A percentile compares a stretch with the other conserved stretches of the same genome.
These are phyloP conservation scores for Fusarium burgessii DNA, from an alignment of 2,329 filamentous ascomycete genomes.

Conservation along the genomic window DNA sequence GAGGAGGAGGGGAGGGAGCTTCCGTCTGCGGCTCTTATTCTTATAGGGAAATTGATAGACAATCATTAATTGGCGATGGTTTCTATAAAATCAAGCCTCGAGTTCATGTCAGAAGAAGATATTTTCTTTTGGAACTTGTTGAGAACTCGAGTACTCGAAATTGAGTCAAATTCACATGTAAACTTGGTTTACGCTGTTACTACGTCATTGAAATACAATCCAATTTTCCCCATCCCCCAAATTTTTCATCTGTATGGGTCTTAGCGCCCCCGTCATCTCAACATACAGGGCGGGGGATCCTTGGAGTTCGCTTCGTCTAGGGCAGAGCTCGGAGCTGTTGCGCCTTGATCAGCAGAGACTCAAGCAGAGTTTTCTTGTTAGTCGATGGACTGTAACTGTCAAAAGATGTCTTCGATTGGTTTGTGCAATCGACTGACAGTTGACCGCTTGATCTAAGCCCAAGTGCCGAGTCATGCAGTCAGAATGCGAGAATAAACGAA, in stretches of 20 bases:
- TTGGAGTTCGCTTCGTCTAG: conserved; percentile 9
- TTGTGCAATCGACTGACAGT: neutral
- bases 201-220: conserved; percentile 39
- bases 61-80: neutral
- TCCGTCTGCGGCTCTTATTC: conserved; percentile 28
- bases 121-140: neutral
- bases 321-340: conserved; percentile 26
- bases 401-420: neutral
- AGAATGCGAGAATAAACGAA: neutral
- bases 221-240: conserved; percentile 24
- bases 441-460: conserved; percentile 1
- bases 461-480: conserved; percentile 19
- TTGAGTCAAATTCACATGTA: conserved; percentile 10
- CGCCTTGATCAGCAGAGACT: conserved; percentile 14
- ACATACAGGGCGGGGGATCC: conserved; percentile 16
- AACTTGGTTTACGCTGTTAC: neutral
- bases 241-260: conserved; percentile 15
- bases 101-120: neutral
- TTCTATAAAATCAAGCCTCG: neutral
- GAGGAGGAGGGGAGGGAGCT: conserved; percentile 10
- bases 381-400: neutral
- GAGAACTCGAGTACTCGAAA: neutral
- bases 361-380: conserved; percentile 7
- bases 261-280: conserved; percentile 23
- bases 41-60: conserved; percentile 26